Conservation (phyloP, 2,329 filamentous ascomycete species). For the Nigrospora osmanthi region DNA sequence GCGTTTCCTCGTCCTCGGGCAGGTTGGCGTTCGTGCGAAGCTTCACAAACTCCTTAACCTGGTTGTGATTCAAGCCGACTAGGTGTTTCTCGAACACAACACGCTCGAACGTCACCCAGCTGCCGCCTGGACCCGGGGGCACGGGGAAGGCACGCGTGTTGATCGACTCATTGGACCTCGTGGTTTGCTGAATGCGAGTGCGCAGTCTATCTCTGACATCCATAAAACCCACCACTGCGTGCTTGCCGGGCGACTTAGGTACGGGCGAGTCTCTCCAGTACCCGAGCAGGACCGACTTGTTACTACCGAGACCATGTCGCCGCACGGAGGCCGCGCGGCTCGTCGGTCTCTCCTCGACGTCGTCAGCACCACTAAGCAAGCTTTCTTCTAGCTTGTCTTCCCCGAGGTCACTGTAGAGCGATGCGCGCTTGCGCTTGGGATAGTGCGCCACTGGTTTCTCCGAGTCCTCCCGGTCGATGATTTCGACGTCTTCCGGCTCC, state of each 20-base stretch:
- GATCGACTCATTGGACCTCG: conserved; percentile 38
- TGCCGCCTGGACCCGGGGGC: conserved; percentile 51
- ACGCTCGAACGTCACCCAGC: conserved; percentile 57
- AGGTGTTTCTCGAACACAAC: conserved; percentile 52
- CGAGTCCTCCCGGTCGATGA: conserved; percentile 33
- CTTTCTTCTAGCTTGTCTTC: conserved; percentile 37
- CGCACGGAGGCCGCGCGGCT: conserved; percentile 17
- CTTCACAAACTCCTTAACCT: conserved; percentile 57
- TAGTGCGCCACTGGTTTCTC: conserved; percentile 29
- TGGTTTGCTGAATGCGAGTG: conserved; percentile 46
- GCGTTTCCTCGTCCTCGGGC: conserved; percentile 24
- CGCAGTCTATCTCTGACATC: conserved; percentile 53
- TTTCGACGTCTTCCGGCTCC: conserved; percentile 33
- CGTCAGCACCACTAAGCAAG: conserved; percentile 20
- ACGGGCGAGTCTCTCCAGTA: conserved; percentile 53
- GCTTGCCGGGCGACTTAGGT: conserved; percentile 39
- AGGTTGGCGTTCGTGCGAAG: conserved; percentile 31
- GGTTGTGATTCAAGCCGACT: conserved; percentile 43
- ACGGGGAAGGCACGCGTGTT: conserved; percentile 34
- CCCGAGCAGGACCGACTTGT: conserved; percentile 44
- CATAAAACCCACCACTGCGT: conserved; percentile 55
- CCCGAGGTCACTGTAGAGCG: conserved; percentile 39
- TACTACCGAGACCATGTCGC: conserved; percentile 17
- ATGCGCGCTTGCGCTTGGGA: conserved; percentile 48
- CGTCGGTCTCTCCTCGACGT: conserved; percentile 12